These are phyloP conservation scores for Fusarium nisikadoi DNA, from an alignment of 2,329 filamentous ascomycete genomes.

Conservation along the genomic window DNA sequence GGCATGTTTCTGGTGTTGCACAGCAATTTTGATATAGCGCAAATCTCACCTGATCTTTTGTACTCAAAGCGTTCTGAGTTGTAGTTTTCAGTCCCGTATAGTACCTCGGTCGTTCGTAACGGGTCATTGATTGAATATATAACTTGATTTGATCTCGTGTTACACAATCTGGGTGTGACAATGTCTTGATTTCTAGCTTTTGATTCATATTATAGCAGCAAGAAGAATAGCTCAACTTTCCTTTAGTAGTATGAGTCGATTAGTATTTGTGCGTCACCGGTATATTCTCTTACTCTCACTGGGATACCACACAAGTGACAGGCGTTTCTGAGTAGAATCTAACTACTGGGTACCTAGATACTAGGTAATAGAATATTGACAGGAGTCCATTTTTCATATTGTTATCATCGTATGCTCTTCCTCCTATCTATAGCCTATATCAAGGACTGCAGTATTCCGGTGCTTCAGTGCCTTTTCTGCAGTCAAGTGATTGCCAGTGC, in stretches of 20 bases:
- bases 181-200: background rate
- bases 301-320: no score
- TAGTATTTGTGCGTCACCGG: background rate
- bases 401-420: background rate
- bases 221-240: background rate
- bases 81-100: background rate
- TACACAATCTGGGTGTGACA: background rate
- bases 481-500: slow-evolving; percentile 11
- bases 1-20: background rate
- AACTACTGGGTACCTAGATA: background rate
- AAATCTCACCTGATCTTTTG: background rate
- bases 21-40: background rate
- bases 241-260: background rate
- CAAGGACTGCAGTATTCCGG: background rate
- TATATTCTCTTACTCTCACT: background rate
- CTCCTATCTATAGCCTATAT: background rate
- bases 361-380: background rate
- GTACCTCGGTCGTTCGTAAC: background rate
- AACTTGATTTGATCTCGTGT: background rate
- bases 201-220: background rate
- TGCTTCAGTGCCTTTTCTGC: background rate
- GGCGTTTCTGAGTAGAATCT: background rate
- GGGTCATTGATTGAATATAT: background rate
- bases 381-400: background rate
- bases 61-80: background rate